Evolutionary conservation across 1,284 basidiomycete genomes (phyloP).

Genomic region (Apiotrichum brassicae): DNA sequence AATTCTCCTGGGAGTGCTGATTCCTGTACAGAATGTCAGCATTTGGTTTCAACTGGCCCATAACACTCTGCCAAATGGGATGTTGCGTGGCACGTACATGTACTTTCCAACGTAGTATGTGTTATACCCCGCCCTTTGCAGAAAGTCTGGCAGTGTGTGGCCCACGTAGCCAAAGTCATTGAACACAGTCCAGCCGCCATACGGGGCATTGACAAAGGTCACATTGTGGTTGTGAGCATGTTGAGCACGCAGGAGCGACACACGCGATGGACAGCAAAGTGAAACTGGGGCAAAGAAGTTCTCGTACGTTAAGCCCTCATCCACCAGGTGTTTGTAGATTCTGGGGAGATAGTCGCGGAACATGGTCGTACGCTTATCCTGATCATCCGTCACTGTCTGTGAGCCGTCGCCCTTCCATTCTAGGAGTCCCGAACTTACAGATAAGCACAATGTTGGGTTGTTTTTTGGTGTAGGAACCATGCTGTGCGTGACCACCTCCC

Average conservation of each 20-base stretch:
- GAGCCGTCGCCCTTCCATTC: too few species aligned
- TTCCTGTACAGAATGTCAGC: too few species aligned
- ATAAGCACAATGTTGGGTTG: constrained; percentile 29
- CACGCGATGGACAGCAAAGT: constrained; percentile 33
- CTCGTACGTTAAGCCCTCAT: constrained; percentile 21
- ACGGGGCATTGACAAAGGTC: constrained; percentile 27
- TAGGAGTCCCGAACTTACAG: constrained; percentile 10
- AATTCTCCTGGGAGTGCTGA: constrained; percentile 26
- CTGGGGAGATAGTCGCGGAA: constrained; percentile 16
- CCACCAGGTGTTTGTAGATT: constrained; percentile 19
- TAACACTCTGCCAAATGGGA: too few species aligned
- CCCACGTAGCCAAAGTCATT: constrained; percentile 28
- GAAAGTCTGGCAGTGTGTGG: constrained; percentile 29
- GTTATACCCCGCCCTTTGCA: constrained; percentile 30
- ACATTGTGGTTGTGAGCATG: constrained; percentile 37
- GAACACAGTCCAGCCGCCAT: constrained; percentile 32
- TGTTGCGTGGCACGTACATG: constrained; percentile 24
- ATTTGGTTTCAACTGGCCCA: too few species aligned
- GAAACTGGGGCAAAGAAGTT: constrained; percentile 31
- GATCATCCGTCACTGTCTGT: constrained; percentile 25
- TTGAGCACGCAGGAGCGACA: constrained; percentile 27
- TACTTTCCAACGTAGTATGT: constrained; percentile 24
- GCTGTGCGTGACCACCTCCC: too few species aligned
- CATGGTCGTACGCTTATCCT: constrained; percentile 20
- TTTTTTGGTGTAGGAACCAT: not conserved